Base-by-base conservation (phyloP, 306 rosid genomes). In the Hippophae tibetana region DNA sequence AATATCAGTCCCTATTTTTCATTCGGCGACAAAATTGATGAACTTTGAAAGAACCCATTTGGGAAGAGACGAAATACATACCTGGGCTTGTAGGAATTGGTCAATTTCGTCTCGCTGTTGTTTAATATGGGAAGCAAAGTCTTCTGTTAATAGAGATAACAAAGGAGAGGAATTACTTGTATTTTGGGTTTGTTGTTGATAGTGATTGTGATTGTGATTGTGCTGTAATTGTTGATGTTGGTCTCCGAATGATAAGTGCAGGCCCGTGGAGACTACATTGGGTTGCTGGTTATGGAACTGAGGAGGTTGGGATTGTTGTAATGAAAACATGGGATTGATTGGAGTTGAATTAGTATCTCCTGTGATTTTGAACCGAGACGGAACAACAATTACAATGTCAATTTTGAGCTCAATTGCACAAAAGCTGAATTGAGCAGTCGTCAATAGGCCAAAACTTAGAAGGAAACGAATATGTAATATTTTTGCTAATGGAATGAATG, bases 181-280 rank as follows among this genome's bases (percentile, higher is more conserved):
- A 23, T 71, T 56, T 11, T 73, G 69, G 0, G 58, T 80, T 6
- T 76, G 86, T 0, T 72, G 82, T 47, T 71, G 82, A 1, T 69
- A 84, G 25, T 73, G 38, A 31, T 31, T 0, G 38, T 73, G 38
- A 31, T 31, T 0, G 38, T 31, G 57, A 42, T 65, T 75, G 7
- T 50, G 45, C 25, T 72, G 82, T 7, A 14, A 55, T 50, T 62
- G 69, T 3, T 74, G 87, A 25, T 73, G 84, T 41, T 71, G 85
- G 62, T 79, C 86, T 2, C 78, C 86, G 38, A 81, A 88, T 18
- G 93, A 92, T 71, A 92, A 79, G 5, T 89, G 74, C 55, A 92
- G 69, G 42, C 99, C 99, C 0, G 96, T 92, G 50, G 98, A 87
- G 69, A 92, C 98, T 13, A 73, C 86, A 82, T 85, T 90, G 58